Percentiles rank a stretch among this genome's conserved stretches.
These are phyloP conservation scores for Pseudocercospora fijiensis DNA, from an alignment of 2,329 filamentous ascomycete species.

Conservation along the genomic window DNA sequence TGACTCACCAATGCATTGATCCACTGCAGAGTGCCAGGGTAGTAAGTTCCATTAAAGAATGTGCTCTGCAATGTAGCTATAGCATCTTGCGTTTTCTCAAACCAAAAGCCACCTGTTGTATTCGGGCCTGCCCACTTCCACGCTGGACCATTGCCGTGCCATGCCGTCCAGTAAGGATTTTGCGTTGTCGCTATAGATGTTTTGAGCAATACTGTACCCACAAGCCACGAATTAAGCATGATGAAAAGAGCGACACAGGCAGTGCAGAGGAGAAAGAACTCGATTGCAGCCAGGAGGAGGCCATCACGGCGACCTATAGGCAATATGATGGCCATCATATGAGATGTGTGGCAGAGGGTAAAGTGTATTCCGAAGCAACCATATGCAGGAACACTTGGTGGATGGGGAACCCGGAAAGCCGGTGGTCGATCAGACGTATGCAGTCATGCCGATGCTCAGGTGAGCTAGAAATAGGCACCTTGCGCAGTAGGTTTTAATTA, in stretches of 20 bases:
- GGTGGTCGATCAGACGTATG: not conserved
- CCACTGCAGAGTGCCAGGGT: constrained; percentile 31
- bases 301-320: not conserved
- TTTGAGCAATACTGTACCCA: not conserved
- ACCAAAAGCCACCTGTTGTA: constrained; percentile 27
- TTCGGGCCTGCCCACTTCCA: constrained; percentile 25
- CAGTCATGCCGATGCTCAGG: not conserved
- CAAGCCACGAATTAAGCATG: constrained; percentile 15
- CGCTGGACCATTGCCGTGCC: constrained; percentile 14
- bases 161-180: constrained; percentile 21
- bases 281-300: constrained; percentile 2
- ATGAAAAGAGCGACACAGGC: constrained; percentile 14
- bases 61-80: constrained; percentile 33
- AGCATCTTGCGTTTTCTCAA: constrained; percentile 31
- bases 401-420: not conserved
- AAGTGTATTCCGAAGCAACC: not conserved
- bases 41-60: constrained; percentile 37
- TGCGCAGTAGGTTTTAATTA: too few relatives aligned
- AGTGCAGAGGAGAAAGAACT: constrained; percentile 12
- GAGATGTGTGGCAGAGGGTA: not conserved
- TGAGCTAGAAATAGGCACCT: not conserved
- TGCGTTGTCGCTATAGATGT: constrained; percentile 1
- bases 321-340: constrained; percentile 6
- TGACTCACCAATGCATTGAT: constrained; percentile 27
- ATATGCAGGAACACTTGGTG: not conserved